Conservation (phyloP, 2,329 filamentous ascomycete genomes). For the Sarocladiaceae sp. region DNA sequence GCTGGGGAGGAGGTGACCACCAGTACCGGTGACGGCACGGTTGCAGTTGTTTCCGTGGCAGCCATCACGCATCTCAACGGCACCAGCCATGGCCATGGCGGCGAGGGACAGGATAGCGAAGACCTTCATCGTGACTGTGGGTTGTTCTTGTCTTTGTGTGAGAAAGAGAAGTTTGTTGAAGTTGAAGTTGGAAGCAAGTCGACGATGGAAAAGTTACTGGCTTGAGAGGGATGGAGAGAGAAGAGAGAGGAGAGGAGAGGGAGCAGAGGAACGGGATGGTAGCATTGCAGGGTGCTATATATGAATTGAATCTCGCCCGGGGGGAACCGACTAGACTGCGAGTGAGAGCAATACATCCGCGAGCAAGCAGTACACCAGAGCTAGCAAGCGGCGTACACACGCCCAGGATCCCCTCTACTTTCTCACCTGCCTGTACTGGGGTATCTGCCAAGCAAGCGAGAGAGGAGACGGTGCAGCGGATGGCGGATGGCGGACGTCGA, state of each 20-base stretch:
- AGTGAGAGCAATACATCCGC: no score
- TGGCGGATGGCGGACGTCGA: constrained; percentile 1
- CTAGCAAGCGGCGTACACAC: no score
- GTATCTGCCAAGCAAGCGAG: constrained; percentile 4
- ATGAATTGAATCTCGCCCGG: constrained; percentile 6
- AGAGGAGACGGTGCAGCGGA: constrained; percentile 6
- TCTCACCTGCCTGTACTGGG: constrained; percentile 8
- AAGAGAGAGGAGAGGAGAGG: constrained; percentile 4
- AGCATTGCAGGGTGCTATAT: constrained; percentile 9
- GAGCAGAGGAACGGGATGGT: neutral
- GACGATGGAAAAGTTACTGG: constrained; percentile 4
- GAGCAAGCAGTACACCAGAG: no score
- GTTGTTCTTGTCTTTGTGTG: constrained; percentile 4
- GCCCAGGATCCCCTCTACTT: neutral
- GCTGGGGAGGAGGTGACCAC: constrained; percentile 28
- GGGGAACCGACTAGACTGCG: no score
- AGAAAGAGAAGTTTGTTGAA: constrained; percentile 9
- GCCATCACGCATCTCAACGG: constrained; percentile 27
- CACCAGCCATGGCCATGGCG: constrained; percentile 30
- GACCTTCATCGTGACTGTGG: constrained; percentile 35
- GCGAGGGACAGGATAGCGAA: constrained; percentile 32
- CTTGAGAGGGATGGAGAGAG: constrained; percentile 11
- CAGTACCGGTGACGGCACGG: constrained; percentile 40
- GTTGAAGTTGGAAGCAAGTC: constrained; percentile 10
- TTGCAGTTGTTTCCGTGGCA: constrained; percentile 43